A percentile compares a stretch with the other conserved stretches of the same genome.
These are phyloP conservation scores for Populus tremula DNA, from an alignment of 345 rosid genomes.

Conservation along the genomic window DNA sequence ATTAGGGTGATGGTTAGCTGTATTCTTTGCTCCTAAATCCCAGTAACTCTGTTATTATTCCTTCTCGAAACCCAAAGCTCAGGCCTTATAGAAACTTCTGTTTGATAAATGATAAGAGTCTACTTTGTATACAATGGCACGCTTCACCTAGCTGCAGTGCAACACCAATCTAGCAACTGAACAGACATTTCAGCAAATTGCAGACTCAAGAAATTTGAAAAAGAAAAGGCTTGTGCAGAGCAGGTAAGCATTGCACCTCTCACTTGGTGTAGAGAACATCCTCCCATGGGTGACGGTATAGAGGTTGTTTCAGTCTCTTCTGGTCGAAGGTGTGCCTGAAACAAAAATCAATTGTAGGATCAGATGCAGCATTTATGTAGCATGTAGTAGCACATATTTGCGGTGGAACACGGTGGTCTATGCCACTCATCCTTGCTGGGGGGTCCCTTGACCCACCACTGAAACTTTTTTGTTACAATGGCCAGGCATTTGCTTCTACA, in stretches of 20 bases:
- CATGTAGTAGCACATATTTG: neutral
- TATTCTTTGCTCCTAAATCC: neutral
- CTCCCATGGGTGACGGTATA: slow-evolving; percentile 97
- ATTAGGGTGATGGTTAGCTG: neutral
- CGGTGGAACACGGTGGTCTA: neutral
- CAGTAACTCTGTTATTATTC: neutral
- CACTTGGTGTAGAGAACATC: slow-evolving; percentile 97
- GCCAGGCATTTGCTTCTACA: neutral
- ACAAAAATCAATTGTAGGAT: neutral
- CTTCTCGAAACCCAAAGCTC: neutral
- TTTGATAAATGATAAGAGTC: slow-evolving; percentile 1
- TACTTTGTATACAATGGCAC: slow-evolving; percentile 2
- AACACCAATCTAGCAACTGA: slow-evolving; percentile 28
- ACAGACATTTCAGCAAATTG: slow-evolving; percentile 10
- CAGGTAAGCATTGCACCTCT: slow-evolving; percentile 19
- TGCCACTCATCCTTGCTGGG: neutral
- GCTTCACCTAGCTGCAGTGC: slow-evolving; percentile 6
- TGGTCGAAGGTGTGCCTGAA: slow-evolving; percentile 90
- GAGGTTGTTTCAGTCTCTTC: slow-evolving; percentile 95
- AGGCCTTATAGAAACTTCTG: neutral
- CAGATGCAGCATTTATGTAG: neutral
- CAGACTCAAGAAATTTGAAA: slow-evolving; percentile 12
- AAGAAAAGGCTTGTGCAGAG: neutral
- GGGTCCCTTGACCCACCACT: neutral
- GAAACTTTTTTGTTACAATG: neutral